Evolutionary conservation across 192 early-diverging fungal genomes (phyloP).

Genomic region (Coemansia sp.): DNA sequence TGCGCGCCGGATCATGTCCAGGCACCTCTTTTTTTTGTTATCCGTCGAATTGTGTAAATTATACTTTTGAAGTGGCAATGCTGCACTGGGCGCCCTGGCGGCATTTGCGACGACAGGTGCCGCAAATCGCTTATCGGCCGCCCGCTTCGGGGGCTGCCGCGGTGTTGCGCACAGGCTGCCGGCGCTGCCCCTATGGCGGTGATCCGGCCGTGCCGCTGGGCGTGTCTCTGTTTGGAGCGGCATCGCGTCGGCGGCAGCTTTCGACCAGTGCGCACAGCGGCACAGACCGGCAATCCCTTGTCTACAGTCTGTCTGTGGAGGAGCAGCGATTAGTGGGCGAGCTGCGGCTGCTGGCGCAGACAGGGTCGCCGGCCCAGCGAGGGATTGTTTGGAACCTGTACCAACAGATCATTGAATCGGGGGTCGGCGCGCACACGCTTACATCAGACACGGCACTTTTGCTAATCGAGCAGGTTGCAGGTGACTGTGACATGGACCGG

Average conservation of each 20-base stretch:
- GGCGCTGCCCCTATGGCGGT: not conserved
- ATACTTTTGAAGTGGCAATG: slow-evolving; percentile 2
- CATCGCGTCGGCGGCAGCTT: not conserved
- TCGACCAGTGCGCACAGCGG: not conserved
- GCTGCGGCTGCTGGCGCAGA: slow-evolving; percentile 9
- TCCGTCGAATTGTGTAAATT: too few relatives aligned
- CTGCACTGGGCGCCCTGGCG: slow-evolving; percentile 20
- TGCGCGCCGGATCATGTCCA: too few relatives aligned
- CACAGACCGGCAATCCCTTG: not conserved
- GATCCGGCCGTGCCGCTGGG: not conserved
- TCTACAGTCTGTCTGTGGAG: not conserved
- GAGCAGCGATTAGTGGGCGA: slow-evolving; percentile 12
- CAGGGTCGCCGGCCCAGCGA: slow-evolving; percentile 14
- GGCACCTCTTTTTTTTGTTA: too few relatives aligned
- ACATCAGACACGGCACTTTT: slow-evolving; percentile 8
- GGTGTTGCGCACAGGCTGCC: not conserved
- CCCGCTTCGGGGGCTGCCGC: not conserved
- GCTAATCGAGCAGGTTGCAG: slow-evolving; percentile 25
- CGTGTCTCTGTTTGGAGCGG: not conserved
- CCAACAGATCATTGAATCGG: not conserved
- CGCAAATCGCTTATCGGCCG: not conserved
- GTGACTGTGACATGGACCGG: slow-evolving; percentile 15
- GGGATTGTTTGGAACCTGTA: slow-evolving; percentile 36
- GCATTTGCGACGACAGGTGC: slow-evolving; percentile 13
- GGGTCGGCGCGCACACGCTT: slow-evolving; percentile 1